These are phyloP conservation scores for Moesziomyces sp. DNA, from an alignment of 1,284 basidiomycete species.

Conservation along the genomic window DNA sequence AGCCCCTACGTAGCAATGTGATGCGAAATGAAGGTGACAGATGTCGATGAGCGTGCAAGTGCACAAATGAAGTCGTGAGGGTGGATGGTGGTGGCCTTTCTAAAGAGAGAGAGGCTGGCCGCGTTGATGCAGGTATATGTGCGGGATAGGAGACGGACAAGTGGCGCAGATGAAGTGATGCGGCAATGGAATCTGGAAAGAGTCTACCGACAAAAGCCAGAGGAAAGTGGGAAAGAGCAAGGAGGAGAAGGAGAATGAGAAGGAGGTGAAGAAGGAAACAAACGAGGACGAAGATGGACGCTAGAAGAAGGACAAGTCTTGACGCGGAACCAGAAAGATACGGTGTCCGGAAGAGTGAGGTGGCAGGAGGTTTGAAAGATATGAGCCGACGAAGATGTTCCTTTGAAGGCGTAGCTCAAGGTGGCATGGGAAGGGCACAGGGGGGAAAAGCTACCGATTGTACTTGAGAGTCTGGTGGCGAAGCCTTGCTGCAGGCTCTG, in stretches of 20 bases:
- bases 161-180: background rate
- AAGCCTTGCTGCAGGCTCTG: background rate
- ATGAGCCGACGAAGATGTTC: background rate
- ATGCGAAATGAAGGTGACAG: slow-evolving; percentile 12
- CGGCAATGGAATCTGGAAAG: slow-evolving; percentile 7
- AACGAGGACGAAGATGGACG: background rate
- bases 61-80: slow-evolving; percentile 9
- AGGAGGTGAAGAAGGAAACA: background rate
- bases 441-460: slow-evolving; percentile 25
- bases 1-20: background rate
- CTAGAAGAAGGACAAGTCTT: slow-evolving; percentile 3
- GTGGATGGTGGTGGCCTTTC: background rate
- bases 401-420: background rate
- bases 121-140: slow-evolving; percentile 23
- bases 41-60: slow-evolving; percentile 10
- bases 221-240: background rate
- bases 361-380: slow-evolving; percentile 1
- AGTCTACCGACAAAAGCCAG: background rate
- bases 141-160: slow-evolving; percentile 16
- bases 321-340: slow-evolving; percentile 16
- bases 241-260: slow-evolving; percentile 2
- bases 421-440: background rate
- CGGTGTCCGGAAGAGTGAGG: slow-evolving; percentile 1
- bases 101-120: background rate
- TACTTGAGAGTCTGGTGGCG: too few relatives aligned